phyloP scores from a whole-genome alignment of 2,329 filamentous ascomycete genomes.

The Sporothrix phasma region DNA sequence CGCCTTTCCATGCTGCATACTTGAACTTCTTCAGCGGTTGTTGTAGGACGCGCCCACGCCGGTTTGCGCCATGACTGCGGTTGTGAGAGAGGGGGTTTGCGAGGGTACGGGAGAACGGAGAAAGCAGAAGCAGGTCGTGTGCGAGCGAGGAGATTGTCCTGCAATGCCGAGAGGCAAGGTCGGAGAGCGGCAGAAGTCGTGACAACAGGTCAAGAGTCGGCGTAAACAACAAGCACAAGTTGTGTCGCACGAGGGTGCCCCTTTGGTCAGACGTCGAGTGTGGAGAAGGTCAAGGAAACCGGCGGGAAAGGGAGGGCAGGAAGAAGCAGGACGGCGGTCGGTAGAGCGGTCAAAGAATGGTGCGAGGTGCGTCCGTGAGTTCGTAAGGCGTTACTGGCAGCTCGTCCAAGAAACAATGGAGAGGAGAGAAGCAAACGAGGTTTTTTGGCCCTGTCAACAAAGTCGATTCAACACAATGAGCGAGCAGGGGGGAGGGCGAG shows the following conservation, averaged over 20 bases:
- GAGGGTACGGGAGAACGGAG: not conserved
- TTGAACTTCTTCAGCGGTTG: conserved; percentile 99
- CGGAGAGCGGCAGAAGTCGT: not conserved
- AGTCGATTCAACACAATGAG: conserved; percentile 4
- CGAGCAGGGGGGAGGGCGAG: conserved; percentile 3
- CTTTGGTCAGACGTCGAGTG: not conserved
- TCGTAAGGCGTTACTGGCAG: not conserved
- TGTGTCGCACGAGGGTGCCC: conserved; percentile 2
- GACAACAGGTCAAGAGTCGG: not conserved
- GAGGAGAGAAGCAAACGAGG: not conserved
- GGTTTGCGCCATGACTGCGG: conserved; percentile 63
- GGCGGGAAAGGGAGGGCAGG: not conserved
- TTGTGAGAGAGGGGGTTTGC: not conserved
- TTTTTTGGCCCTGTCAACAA: not conserved
- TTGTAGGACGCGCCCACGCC: conserved; percentile 74
- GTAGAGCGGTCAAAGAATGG: not conserved
- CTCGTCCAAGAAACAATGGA: not conserved
- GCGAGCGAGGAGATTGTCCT: not conserved
- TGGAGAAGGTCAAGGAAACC: conserved; percentile 2
- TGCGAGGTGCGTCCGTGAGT: not conserved
- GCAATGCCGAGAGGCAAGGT: not conserved
- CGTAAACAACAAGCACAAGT: not conserved
- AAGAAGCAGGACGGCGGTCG: not conserved
- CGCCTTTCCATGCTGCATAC: conserved; percentile 37
- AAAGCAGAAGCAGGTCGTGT: not conserved